phyloP scores from a whole-genome alignment of 2,329 filamentous ascomycete genomes.

The Thielaviopsis euricoi region DNA sequence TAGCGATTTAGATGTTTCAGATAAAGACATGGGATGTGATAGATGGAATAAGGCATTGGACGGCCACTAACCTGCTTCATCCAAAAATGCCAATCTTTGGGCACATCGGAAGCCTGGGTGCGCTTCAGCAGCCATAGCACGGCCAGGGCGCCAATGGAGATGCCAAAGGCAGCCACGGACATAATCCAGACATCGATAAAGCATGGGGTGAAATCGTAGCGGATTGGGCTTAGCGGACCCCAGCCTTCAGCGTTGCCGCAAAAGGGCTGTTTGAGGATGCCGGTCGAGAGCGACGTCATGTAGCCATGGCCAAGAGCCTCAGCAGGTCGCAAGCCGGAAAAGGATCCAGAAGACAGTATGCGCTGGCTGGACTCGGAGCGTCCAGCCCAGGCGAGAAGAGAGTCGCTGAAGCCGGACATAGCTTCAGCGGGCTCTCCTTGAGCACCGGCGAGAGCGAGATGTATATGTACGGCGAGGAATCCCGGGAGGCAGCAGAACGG shows the following conservation, averaged over 20 bases:
- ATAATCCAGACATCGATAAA: conserved; percentile 88
- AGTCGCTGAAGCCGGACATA: conserved; percentile 11
- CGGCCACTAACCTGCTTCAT: conserved; percentile 53
- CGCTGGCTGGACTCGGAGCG: conserved; percentile 23
- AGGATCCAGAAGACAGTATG: conserved; percentile 41
- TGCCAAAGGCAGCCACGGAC: conserved; percentile 59
- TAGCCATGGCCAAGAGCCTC: conserved; percentile 38
- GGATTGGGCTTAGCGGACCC: conserved; percentile 74
- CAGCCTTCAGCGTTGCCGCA: conserved; percentile 87
- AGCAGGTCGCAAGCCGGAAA: conserved; percentile 38
- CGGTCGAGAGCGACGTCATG: conserved; percentile 24
- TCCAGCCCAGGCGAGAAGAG: conserved; percentile 6
- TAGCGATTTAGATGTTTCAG: conserved; percentile 6
- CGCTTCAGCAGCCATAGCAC: conserved; percentile 64
- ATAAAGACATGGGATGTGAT: background rate
- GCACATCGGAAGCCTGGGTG: conserved; percentile 46
- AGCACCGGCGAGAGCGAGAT: background rate
- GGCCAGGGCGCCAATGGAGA: conserved; percentile 60
- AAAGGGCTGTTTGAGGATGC: conserved; percentile 46
- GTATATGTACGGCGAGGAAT: background rate
- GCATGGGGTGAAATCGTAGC: conserved; percentile 94
- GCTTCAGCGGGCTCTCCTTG: conserved; percentile 1
- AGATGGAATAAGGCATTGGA: too few species aligned
- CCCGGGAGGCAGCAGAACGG: too few species aligned
- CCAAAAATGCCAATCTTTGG: conserved; percentile 87